Base-by-base conservation (phyloP, 2,329 filamentous ascomycete genomes). In the Metarhizium robertsii region DNA sequence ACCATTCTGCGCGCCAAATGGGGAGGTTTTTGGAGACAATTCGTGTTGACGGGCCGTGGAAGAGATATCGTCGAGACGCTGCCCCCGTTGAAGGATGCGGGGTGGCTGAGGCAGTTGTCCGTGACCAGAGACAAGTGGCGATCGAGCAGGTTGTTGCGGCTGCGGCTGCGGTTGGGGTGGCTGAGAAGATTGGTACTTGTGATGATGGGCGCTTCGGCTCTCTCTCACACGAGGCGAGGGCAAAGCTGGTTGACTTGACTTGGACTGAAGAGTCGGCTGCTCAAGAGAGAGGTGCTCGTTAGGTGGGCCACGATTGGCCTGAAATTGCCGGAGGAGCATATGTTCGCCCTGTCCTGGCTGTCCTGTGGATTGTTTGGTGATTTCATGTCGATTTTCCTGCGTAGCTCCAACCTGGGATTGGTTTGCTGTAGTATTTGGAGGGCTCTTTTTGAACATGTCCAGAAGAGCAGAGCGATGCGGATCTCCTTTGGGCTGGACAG, bases 391-490 rank as follows among this genome's bases (percentile, higher is more conserved):
- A 13, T 38, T 13, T 43, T 43, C 18, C 29, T 16, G 30, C 42
- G 29, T 20, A 16, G 34, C 8, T 34, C 25, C 53, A 36, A 11
- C 30, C 6, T 50, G 7, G 38, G n/a, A 6, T n/a, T 20, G 52
- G 11, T 29, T 55, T 55, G 25, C 46, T 49, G 49, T 54, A 11
- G 42, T 25, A 43, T 32, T 25, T 16, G 55, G 3, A 4, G 57
- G 57, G 59, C 66, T 60, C 59, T 75, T 75, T 58, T 79, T 81
- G 66, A 84, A 81, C 70, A 83, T 79, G 25, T 72, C 75, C 14
- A 83, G 68, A 20, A 83, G 67, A 7, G 75, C 70, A 18, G 72
- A 75, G 25, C 77, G 75, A 59, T 82, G 79, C 49, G 66, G 61
- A 32, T 65, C 64, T 6, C 56, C 58, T 4, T 59, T 57, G 1